phyloP scores from a whole-genome alignment of 805 yeast species.

The Starmera amethionina region DNA sequence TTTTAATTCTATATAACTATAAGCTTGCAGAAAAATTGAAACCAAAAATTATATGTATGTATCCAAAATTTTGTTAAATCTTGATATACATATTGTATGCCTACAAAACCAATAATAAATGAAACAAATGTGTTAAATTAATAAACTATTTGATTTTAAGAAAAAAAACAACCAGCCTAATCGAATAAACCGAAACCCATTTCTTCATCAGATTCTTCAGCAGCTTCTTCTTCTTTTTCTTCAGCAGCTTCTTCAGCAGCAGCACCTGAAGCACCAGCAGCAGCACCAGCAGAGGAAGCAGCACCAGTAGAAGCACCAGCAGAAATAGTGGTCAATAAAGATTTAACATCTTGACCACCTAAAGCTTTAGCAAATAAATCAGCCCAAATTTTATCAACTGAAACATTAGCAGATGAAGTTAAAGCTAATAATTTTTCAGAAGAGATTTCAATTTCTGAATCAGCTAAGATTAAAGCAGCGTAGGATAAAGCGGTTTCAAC shows the following conservation, averaged over 20 bases:
- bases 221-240: conserved; percentile 38
- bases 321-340: conserved; percentile 56
- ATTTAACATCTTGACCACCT: conserved; percentile 76
- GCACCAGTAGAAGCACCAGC: conserved; percentile 72
- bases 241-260: conserved; percentile 46
- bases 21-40: too few species aligned
- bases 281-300: conserved; percentile 50
- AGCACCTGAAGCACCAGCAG: conserved; percentile 45
- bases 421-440: conserved; percentile 74
- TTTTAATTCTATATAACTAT: too few species aligned
- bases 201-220: conserved; percentile 47
- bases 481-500: conserved; percentile 74
- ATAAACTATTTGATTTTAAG: too few species aligned
- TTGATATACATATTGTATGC: too few species aligned
- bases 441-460: conserved; percentile 81
- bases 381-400: conserved; percentile 78
- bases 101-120: too few species aligned
- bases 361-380: conserved; percentile 84
- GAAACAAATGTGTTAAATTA: too few species aligned
- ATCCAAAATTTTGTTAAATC: too few species aligned
- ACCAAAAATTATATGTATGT: too few species aligned
- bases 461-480: conserved; percentile 93
- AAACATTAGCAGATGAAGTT: conserved; percentile 75
- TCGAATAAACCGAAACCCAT: conserved; percentile 78
- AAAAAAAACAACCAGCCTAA: conserved; percentile 21